Percentiles rank a stretch among this genome's conserved stretches.
Evolutionary conservation across 495 filamentous ascomycete genomes (phyloP).

Genomic region (Aspergillus funiculosus): DNA sequence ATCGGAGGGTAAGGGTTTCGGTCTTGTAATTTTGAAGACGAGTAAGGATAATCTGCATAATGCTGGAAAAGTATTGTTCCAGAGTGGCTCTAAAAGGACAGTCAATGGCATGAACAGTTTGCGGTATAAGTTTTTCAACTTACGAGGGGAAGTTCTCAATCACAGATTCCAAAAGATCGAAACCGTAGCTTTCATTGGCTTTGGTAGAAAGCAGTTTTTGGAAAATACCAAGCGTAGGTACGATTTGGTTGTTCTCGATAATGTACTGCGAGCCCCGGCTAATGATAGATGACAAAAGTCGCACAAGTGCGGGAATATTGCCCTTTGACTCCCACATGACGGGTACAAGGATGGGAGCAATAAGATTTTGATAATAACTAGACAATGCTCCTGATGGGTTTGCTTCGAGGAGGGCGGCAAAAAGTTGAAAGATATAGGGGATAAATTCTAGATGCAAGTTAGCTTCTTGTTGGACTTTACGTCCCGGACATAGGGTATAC

Average conservation of each 20-base stretch:
- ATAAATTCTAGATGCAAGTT: slow-evolving; percentile 66
- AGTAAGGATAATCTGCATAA: slow-evolving; percentile 76
- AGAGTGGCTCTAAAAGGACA: slow-evolving; percentile 47
- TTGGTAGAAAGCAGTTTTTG: slow-evolving; percentile 74
- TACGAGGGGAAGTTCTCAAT: slow-evolving; percentile 64
- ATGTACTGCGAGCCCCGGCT: slow-evolving; percentile 67
- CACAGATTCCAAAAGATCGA: slow-evolving; percentile 82
- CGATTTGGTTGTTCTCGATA: slow-evolving; percentile 66
- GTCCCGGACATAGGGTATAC: slow-evolving; percentile 36
- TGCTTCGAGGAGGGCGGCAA: slow-evolving; percentile 79
- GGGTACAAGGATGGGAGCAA: slow-evolving; percentile 68
- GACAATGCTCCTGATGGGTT: slow-evolving; percentile 69
- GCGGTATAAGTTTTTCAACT: slow-evolving; percentile 30
- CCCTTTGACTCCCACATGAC: slow-evolving; percentile 82
- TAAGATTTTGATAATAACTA: slow-evolving; percentile 67
- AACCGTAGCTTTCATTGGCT: slow-evolving; percentile 70
- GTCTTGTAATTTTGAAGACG: slow-evolving; percentile 73
- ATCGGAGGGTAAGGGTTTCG: slow-evolving; percentile 72
- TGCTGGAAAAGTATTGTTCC: slow-evolving; percentile 69
- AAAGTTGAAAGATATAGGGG: slow-evolving; percentile 94
- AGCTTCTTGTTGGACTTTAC: slow-evolving; percentile 2
- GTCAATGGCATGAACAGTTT: slow-evolving; percentile 12
- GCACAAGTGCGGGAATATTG: slow-evolving; percentile 84
- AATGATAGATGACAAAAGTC: slow-evolving; percentile 78
- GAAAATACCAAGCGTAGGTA: slow-evolving; percentile 82